phyloP scores from a whole-genome alignment of 176 grass and related monocot species.

The Lolium multiflorum region DNA sequence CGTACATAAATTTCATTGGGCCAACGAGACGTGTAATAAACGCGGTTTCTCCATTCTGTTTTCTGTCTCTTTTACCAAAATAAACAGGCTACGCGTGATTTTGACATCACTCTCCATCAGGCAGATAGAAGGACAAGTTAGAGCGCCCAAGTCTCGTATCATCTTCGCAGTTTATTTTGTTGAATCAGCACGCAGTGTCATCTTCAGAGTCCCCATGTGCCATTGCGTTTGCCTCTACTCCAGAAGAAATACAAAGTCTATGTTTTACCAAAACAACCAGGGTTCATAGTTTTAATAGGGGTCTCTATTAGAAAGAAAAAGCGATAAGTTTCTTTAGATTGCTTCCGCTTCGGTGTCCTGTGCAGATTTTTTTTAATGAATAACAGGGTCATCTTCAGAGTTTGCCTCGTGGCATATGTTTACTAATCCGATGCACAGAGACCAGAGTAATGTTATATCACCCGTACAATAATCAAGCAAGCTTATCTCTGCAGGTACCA shows the following conservation, averaged over 20 bases:
- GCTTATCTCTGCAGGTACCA: conserved; percentile 62
- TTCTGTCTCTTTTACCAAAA: conserved; percentile 23
- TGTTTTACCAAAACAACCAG: background rate
- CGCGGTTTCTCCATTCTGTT: background rate
- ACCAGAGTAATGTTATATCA: background rate
- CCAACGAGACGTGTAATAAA: background rate
- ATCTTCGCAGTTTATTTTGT: conserved; percentile 36
- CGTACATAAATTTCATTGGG: conserved; percentile 21
- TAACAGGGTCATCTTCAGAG: background rate
- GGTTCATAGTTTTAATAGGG: background rate
- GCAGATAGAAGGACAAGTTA: background rate
- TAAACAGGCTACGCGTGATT: background rate
- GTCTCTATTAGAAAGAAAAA: conserved; percentile 36
- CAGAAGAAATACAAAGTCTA: no score
- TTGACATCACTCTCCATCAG: conserved; percentile 26
- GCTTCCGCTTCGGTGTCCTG: no score
- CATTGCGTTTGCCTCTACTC: background rate
- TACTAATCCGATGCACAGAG: background rate
- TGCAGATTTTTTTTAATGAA: no score
- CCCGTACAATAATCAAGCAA: background rate
- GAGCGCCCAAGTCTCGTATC: background rate
- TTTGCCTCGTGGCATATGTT: background rate
- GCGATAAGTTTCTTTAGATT: no score
- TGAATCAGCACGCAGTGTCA: background rate
- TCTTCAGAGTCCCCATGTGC: conserved; percentile 32